A percentile compares a stretch with the other conserved stretches of the same genome.
Conservation (phyloP, 169 alveolate species). For the Besnoitia besnoiti region DNA sequence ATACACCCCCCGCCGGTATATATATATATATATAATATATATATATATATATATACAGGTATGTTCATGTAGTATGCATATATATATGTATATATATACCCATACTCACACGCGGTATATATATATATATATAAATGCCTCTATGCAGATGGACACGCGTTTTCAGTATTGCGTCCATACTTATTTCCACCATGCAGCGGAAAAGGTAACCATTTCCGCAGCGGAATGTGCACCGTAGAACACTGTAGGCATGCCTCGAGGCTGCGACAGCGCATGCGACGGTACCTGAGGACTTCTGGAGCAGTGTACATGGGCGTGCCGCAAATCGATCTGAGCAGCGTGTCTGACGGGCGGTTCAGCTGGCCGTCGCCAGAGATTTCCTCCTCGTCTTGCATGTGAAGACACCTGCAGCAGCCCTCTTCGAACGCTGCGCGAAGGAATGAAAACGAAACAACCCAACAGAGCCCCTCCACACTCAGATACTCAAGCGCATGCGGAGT, state of each 20-base stretch:
- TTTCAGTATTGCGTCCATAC: no score
- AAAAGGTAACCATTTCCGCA: no score
- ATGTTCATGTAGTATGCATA: background rate
- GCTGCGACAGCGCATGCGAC: no score
- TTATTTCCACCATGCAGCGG: no score
- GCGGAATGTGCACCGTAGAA: no score
- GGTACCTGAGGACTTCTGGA: slow-evolving; percentile 53
- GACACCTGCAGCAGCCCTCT: slow-evolving; percentile 18
- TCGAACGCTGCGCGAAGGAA: background rate
- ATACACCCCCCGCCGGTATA: background rate
- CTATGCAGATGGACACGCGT: background rate
- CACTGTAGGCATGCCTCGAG: no score
- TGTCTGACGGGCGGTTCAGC: slow-evolving; percentile 35
- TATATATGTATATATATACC: background rate
- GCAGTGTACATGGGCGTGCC: slow-evolving; percentile 65
- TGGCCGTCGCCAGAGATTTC: background rate
- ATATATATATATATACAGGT: background rate
- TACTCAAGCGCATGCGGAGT: no score
- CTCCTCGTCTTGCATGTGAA: slow-evolving; percentile 20
- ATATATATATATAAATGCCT: background rate
- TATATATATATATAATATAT: no score
- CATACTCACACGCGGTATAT: background rate
- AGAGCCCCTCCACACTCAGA: no score
- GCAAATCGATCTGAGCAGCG: slow-evolving; percentile 47
- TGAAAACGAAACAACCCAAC: background rate